phyloP scores from a whole-genome alignment of 805 yeast genomes.

The Candida dajiaensis region DNA sequence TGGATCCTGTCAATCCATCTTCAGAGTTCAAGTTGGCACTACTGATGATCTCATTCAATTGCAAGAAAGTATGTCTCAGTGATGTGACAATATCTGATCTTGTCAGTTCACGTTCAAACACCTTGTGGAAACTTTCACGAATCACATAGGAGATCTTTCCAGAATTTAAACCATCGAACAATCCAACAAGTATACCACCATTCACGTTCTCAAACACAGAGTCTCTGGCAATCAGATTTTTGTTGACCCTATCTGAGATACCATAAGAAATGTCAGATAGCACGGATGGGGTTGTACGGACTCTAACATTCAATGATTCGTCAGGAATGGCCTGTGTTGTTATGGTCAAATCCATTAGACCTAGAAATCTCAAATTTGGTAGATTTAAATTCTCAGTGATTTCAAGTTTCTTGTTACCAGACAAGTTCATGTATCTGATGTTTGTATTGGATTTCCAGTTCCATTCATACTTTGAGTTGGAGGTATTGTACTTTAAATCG shows the following conservation, averaged over 20 bases:
- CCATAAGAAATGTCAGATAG: slow-evolving; percentile 78
- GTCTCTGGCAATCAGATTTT: slow-evolving; percentile 70
- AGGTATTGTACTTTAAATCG: slow-evolving; percentile 82
- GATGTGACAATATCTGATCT: slow-evolving; percentile 59
- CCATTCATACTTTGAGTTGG: slow-evolving; percentile 96
- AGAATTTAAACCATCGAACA: slow-evolving; percentile 76
- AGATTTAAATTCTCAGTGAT: slow-evolving; percentile 78
- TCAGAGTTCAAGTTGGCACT: slow-evolving; percentile 48
- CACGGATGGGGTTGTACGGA: slow-evolving; percentile 84
- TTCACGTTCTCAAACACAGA: slow-evolving; percentile 82
- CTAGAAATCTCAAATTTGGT: slow-evolving; percentile 65
- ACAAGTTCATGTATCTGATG: slow-evolving; percentile 75
- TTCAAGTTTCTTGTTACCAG: slow-evolving; percentile 90
- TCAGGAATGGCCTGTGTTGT: slow-evolving; percentile 88
- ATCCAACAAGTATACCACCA: slow-evolving; percentile 71
- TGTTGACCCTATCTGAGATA: slow-evolving; percentile 82
- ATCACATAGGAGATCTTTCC: slow-evolving; percentile 66
- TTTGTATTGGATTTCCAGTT: slow-evolving; percentile 86
- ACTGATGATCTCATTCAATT: slow-evolving; percentile 69
- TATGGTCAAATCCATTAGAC: slow-evolving; percentile 92
- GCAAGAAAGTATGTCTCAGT: slow-evolving; percentile 71
- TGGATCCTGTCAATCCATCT: slow-evolving; percentile 77
- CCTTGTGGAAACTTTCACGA: slow-evolving; percentile 63
- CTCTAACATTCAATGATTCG: slow-evolving; percentile 74
- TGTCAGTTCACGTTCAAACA: slow-evolving; percentile 62